A percentile compares a stretch with the other conserved stretches of the same genome.
phyloP scores from a whole-genome alignment of 306 rosid species.

The Albizia julibrissin region DNA sequence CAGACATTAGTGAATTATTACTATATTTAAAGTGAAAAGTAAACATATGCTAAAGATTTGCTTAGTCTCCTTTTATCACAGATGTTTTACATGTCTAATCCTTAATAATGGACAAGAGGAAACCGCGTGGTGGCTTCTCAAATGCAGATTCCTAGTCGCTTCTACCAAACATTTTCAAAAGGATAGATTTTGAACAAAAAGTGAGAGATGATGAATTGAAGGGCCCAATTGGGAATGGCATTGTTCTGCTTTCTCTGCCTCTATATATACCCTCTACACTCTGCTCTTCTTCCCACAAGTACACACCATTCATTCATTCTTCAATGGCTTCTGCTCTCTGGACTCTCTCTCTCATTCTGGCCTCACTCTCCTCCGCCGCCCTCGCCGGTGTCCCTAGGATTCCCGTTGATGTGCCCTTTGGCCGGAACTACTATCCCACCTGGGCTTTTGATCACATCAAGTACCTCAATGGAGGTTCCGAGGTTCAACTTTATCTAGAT shows the following conservation, averaged over 20 bases:
- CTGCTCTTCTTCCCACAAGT: not conserved
- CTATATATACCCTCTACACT: conserved; percentile 25
- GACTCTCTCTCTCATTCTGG: conserved; percentile 33
- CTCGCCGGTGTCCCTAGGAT: conserved; percentile 44
- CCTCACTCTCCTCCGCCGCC: conserved; percentile 35
- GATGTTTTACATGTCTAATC: not conserved
- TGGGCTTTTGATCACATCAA: conserved; percentile 91
- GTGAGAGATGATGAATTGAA: not conserved
- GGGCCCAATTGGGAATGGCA: not conserved
- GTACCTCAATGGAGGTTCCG: conserved; percentile 65
- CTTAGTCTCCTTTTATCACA: not conserved
- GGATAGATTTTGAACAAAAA: no score
- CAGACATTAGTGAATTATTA: not conserved
- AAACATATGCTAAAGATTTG: not conserved
- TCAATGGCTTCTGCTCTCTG: conserved; percentile 42
- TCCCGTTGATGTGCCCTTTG: conserved; percentile 66
- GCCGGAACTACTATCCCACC: conserved; percentile 73
- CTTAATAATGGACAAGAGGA: not conserved
- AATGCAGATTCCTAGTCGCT: not conserved
- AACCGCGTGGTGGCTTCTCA: not conserved
- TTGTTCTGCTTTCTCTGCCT: not conserved
- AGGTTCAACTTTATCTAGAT: conserved; percentile 69
- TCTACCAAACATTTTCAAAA: not conserved
- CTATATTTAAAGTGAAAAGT: not conserved
- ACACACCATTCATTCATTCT: not conserved